Evolutionary conservation across 2,329 filamentous ascomycete species (phyloP).

Genomic region (Venturia carpophila): DNA sequence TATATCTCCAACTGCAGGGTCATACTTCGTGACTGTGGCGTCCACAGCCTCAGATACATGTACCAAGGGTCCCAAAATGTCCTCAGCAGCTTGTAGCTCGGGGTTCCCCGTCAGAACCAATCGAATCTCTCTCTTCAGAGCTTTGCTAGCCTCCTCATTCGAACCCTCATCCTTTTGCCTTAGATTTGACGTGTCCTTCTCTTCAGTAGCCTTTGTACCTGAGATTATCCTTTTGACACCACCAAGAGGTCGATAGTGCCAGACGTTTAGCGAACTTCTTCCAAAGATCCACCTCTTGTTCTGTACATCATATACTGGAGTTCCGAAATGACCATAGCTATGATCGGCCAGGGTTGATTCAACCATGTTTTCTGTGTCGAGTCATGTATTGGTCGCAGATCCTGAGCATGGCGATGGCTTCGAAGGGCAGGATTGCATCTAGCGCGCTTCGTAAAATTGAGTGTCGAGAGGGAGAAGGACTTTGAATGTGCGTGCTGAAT

Average conservation of each 20-base stretch:
- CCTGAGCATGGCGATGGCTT: background rate
- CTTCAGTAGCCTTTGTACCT: background rate
- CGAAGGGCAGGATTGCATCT: background rate
- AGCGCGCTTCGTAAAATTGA: background rate
- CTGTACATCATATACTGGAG: constrained; percentile 9
- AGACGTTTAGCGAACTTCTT: background rate
- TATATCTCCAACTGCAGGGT: constrained; percentile 37
- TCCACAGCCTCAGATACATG: background rate
- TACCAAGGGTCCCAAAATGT: background rate
- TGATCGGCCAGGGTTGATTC: background rate
- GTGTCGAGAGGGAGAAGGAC: background rate
- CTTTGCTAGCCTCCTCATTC: background rate
- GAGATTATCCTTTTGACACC: background rate
- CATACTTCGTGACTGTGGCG: constrained; percentile 25
- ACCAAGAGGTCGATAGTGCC: background rate
- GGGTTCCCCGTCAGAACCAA: background rate
- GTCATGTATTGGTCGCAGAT: constrained; percentile 1
- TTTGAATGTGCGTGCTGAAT: background rate
- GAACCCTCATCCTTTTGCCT: background rate
- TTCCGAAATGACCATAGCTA: constrained; percentile 17
- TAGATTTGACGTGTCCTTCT: background rate
- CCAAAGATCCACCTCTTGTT: constrained; percentile 2
- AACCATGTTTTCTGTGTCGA: constrained; percentile 2
- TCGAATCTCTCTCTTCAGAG: background rate
- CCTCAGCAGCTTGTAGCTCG: constrained; percentile 9